Evolutionary conservation across 768 basidiomycete species (phyloP).

Genomic region (Tulasnella sp.): DNA sequence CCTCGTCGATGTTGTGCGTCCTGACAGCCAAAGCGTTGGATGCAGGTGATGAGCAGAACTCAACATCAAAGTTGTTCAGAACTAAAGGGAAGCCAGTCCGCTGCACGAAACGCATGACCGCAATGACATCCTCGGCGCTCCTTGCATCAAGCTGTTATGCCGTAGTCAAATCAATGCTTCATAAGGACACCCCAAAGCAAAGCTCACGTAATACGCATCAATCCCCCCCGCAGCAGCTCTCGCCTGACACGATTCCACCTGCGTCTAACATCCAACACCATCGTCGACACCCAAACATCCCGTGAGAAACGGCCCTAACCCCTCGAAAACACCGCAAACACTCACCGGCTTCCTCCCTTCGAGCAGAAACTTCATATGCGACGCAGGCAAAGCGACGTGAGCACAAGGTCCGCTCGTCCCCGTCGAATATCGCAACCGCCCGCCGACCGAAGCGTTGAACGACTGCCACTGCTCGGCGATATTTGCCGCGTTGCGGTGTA

Average conservation of each 20-base stretch:
- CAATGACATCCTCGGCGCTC: background rate
- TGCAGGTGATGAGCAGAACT: slow-evolving; percentile 5
- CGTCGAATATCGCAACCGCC: background rate
- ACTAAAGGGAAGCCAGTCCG: slow-evolving; percentile 2
- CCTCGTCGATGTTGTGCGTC: background rate
- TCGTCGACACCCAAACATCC: background rate
- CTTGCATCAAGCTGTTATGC: background rate
- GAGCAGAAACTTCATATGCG: background rate
- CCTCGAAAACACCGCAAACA: background rate
- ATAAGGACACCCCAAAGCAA: background rate
- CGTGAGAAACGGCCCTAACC: background rate
- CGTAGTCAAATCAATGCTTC: background rate
- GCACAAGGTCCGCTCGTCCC: slow-evolving; percentile 1
- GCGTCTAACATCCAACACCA: background rate
- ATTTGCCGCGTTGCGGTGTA: background rate
- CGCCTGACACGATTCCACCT: slow-evolving; percentile 7
- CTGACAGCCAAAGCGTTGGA: slow-evolving; percentile 1
- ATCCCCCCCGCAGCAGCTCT: slow-evolving; percentile 3
- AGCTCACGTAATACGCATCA: background rate
- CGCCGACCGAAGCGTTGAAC: slow-evolving; percentile 3
- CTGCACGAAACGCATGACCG: slow-evolving; percentile 5
- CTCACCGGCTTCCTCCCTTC: slow-evolving; percentile 2
- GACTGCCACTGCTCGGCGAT: background rate
- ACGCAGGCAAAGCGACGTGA: background rate
- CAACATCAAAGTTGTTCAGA: background rate